Evolutionary conservation across 768 basidiomycete species (phyloP), one percentile per base, ranked within the genome.

Genomic region (Hortiboletus flavorubellus): DNA sequence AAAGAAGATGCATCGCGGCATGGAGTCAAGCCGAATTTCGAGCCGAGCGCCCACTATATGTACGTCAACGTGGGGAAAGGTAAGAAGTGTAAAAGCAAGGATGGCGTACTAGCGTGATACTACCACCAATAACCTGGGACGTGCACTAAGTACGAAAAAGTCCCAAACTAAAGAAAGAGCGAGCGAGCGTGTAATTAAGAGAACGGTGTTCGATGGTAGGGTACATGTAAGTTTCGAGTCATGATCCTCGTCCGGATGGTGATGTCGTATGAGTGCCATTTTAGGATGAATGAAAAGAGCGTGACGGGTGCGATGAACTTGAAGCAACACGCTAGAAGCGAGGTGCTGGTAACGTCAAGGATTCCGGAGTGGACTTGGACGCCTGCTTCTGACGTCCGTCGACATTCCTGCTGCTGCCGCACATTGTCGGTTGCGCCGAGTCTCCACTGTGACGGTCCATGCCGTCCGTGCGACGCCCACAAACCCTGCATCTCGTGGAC

Each of bases 401-500:
- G 68, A 46, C 39, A 34, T 21, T 7, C 59, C 56, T 37, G 46
- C 53, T 2, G 44, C 52, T 30, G 52, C 58, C 21, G 40, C 47
- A 2, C 49, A 67, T 54, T 65, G 66, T 48, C 69, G 67, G 43
- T 66, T 63, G 23, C 71, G 70, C 21, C 71, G 71, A n/a, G 85
- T 82, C 59, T 91, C 87, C 16, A 84, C 81, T 9, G 90, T 82
- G 41, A 87, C 85, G 45, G 83, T 87, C 89, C 89, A 93, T 42
- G 83, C 81, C 21, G 76, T 83, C 61, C 77, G 77, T 26, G 77
- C 80, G 43, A 83, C 66, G 59, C 79, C 74, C 48, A 78, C 73
- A 52, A 86, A 65, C 30, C 63, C 64, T 46, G 65, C 52, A 57
- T 84, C 77, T 18, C 69, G 74, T 34, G 81, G 74, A 8, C 78